Evolutionary conservation across 164 flowering plant genomes (phyloP).

Genomic region (Vitis cinerea): DNA sequence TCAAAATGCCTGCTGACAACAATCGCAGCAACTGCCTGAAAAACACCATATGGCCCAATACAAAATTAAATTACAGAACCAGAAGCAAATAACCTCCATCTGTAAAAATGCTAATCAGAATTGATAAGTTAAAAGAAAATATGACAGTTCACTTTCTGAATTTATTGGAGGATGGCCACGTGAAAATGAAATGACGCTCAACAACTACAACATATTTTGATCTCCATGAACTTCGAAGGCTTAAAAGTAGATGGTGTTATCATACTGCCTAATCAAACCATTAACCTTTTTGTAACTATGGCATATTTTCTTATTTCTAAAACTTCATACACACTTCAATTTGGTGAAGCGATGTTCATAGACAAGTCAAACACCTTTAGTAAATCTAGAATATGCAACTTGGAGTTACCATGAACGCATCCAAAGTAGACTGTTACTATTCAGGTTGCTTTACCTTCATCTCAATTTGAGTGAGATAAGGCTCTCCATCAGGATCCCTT

Average conservation of each 20-base stretch:
- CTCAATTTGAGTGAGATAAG: conserved; percentile 83
- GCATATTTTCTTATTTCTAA: no score
- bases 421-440: neutral
- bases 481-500: conserved; percentile 90
- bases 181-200: neutral
- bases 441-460: conserved; percentile 58
- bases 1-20: conserved; percentile 58
- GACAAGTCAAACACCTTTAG: neutral
- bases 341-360: no score
- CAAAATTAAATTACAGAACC: neutral
- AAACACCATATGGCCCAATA: conserved; percentile 11
- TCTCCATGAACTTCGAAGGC: no score
- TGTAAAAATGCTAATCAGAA: conserved; percentile 2
- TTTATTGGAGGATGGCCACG: neutral
- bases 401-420: neutral
- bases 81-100: neutral
- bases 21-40: conserved; percentile 82
- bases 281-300: no score
- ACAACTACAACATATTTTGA: neutral
- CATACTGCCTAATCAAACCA: no score
- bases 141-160: neutral
- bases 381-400: neutral
- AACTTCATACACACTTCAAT: no score
- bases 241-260: no score
- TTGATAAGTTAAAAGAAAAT: neutral